Conservation (phyloP, 345 rosid genomes). For the Pseudoturritis turrita region DNA sequence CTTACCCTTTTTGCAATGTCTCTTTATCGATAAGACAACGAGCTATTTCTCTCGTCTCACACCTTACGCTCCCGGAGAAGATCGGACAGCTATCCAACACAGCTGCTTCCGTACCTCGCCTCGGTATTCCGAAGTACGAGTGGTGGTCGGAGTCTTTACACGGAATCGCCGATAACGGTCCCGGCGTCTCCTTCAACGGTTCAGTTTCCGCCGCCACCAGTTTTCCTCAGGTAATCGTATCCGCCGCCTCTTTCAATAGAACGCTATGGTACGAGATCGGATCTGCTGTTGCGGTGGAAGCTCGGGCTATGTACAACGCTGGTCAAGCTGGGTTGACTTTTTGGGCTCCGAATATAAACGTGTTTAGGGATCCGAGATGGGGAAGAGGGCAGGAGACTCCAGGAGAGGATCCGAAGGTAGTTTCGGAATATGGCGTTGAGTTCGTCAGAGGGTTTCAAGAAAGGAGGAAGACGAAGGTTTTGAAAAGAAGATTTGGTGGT, state of each 20-base stretch:
- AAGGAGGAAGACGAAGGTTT: conserved; percentile 21
- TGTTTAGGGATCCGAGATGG: conserved; percentile 95
- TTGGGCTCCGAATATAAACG: conserved; percentile 90
- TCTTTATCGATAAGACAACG: conserved; percentile 48
- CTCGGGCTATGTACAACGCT: conserved; percentile 73
- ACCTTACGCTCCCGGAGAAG: conserved; percentile 71
- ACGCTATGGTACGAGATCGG: conserved; percentile 73
- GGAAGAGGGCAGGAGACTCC: conserved; percentile 98
- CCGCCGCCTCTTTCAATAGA: conserved; percentile 72
- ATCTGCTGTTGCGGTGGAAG: conserved; percentile 65
- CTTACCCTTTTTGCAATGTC: conserved; percentile 63
- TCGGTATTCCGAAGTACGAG: conserved; percentile 77
- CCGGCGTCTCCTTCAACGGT: conserved; percentile 74
- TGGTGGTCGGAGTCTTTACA: conserved; percentile 99
- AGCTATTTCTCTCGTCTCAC: conserved; percentile 65
- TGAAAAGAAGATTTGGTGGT: conserved; percentile 8
- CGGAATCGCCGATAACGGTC: conserved; percentile 85
- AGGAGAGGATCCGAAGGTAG: conserved; percentile 87
- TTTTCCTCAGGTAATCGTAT: conserved; percentile 81
- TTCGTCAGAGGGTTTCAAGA: conserved; percentile 79
- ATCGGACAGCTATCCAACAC: conserved; percentile 61
- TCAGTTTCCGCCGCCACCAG: conserved; percentile 60
- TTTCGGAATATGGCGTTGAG: conserved; percentile 64
- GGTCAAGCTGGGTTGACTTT: conserved; percentile 90
- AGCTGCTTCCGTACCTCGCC: conserved; percentile 65